Evolutionary conservation across 208 protist species (phyloP), one percentile per base, ranked within the genome.

Genomic region (Leishmania amazonensis): DNA sequence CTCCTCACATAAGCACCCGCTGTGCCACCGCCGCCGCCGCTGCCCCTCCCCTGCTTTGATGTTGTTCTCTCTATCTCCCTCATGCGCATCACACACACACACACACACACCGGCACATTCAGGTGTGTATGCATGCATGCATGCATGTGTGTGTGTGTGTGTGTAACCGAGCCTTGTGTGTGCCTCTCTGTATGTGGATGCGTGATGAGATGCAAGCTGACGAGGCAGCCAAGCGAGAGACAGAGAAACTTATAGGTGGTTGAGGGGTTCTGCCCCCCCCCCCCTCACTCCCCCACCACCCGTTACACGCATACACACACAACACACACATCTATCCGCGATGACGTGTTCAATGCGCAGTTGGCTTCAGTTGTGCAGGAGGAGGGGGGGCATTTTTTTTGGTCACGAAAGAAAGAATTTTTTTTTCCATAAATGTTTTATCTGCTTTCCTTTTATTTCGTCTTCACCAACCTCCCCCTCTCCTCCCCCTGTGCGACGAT

Each of bases 111-210:
- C 15, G 15, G 15, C 1, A 15, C 51, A 54, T 54, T 54, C 51
- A 54, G 51, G 68, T 74, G 45, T 45, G 13, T 72, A 6, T 31
- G 67, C 51, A 17, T 72, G 67, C 49, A 28, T 72, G 38, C 24
- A 38, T 72, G 40, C 49, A 45, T 51, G 65, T 73, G 42, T 73
- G 65, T 73, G 42, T 73, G 42, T 31, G 40, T 54, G 68, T 74
- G 40, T 6, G 68, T 74, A 9, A 8, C 38, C 49, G 65, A 24
- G 15, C 3, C 19, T n/a, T 47, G 28, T 35, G 17, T 3, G 38
- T 49, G 65, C 35, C 57, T 62, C 57, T 13, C 9, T 24, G 13
- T 38, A 31, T 40, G 62, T 21, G 62, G 5, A 35, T 17, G 31
- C 31, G 15, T 68, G 24, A 31, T 62, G 57, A 62, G 57, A 62